phyloP scores from a whole-genome alignment of 768 basidiomycete species.

The Trametes cinnabarina region DNA sequence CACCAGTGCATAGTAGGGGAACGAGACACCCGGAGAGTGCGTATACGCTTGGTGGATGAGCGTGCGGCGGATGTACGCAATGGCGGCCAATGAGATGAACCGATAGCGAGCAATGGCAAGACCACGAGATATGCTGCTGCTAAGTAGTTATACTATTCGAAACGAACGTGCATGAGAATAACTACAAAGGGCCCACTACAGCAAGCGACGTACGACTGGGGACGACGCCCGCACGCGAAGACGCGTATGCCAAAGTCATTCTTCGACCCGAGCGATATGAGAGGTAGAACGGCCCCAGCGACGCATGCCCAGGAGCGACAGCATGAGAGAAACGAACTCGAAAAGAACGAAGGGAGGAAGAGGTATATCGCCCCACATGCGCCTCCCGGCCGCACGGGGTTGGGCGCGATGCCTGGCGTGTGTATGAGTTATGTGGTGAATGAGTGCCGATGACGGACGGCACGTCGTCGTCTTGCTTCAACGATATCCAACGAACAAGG shows the following conservation, averaged over 20 bases:
- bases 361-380: conserved; percentile 10
- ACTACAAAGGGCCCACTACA: background rate
- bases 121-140: too few relatives aligned
- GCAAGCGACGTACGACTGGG: background rate
- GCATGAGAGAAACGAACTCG: conserved; percentile 2
- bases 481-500: background rate
- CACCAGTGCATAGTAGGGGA: too few relatives aligned
- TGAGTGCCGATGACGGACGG: background rate
- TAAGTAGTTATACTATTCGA: background rate
- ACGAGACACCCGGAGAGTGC: too few relatives aligned
- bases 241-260: too few relatives aligned
- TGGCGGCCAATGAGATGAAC: too few relatives aligned
- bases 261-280: too few relatives aligned
- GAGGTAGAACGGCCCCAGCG: background rate
- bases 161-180: background rate
- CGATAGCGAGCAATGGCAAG: too few relatives aligned
- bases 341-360: conserved; percentile 10
- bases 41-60: too few relatives aligned
- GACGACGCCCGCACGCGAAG: background rate
- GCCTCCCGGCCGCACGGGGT: conserved; percentile 11
- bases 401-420: background rate
- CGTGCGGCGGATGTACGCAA: too few relatives aligned
- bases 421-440: background rate
- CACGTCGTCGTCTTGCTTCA: background rate
- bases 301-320: background rate